Percentiles rank a stretch among this genome's conserved stretches.
Evolutionary conservation across 306 rosid genomes (phyloP).

Genomic region (Morella rubra): DNA sequence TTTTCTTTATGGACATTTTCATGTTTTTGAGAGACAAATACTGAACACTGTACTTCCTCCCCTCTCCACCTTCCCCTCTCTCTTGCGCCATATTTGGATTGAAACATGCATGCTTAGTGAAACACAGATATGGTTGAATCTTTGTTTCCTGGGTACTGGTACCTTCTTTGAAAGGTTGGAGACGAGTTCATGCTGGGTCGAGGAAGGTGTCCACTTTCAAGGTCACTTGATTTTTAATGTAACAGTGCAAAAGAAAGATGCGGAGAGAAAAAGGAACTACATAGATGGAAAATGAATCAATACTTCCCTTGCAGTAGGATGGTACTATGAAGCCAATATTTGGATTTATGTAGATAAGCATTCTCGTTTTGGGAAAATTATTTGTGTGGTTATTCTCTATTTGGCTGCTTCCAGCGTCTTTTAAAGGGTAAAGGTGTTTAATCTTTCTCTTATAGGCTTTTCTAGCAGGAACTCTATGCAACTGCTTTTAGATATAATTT

Average conservation of each 20-base stretch:
- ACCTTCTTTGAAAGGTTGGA: background rate
- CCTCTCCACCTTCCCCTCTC: too few species aligned
- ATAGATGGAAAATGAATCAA: background rate
- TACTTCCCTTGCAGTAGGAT: background rate
- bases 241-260: background rate
- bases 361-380: background rate
- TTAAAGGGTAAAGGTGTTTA: background rate
- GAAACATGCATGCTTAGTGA: background rate
- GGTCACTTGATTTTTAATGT: background rate
- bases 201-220: background rate
- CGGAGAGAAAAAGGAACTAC: background rate
- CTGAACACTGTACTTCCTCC: background rate
- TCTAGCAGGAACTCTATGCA: background rate
- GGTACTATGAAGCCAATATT: background rate
- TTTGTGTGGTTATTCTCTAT: background rate
- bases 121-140: background rate
- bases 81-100: too few species aligned
- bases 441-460: background rate
- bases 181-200: background rate
- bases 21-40: background rate
- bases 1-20: background rate
- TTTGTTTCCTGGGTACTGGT: background rate
- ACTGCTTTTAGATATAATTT: background rate
- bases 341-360: background rate
- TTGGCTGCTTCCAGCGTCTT: background rate